A percentile compares a stretch with the other conserved stretches of the same genome.
Evolutionary conservation across 176 grass and related monocot genomes (phyloP).

Genomic region (Tillandsia leiboldiana): DNA sequence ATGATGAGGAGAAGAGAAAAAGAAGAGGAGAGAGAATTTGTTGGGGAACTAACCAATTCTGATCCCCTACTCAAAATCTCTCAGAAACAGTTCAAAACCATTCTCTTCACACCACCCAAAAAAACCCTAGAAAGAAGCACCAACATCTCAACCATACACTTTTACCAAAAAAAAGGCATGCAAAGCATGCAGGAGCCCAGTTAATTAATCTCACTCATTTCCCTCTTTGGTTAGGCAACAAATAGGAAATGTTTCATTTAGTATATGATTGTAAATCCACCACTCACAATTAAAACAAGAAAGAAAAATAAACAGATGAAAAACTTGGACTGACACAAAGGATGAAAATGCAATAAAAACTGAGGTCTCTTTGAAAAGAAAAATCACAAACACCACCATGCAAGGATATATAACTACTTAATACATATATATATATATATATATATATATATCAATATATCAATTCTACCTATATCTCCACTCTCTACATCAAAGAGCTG

Average conservation of each 20-base stretch:
- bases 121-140: neutral
- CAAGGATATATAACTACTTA: neutral
- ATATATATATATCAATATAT: neutral
- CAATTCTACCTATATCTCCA: neutral
- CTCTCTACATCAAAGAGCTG: slow-evolving; percentile 12
- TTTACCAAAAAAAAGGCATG: neutral
- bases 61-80: neutral
- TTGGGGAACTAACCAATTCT: neutral
- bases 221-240: neutral
- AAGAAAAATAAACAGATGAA: neutral
- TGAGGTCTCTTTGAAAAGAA: neutral
- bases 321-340: neutral
- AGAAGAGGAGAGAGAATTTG: neutral
- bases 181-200: neutral
- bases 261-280: slow-evolving; percentile 2
- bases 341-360: neutral
- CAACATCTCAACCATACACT: neutral
- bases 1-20: neutral
- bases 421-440: neutral
- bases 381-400: neutral
- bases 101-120: neutral
- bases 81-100: too few relatives aligned
- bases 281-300: neutral
- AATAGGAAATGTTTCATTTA: slow-evolving; percentile 1
- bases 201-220: neutral